A percentile compares a stretch with the other conserved stretches of the same genome.
Conservation (phyloP, 2,329 filamentous ascomycete species). For the Xylariaceae sp. region DNA sequence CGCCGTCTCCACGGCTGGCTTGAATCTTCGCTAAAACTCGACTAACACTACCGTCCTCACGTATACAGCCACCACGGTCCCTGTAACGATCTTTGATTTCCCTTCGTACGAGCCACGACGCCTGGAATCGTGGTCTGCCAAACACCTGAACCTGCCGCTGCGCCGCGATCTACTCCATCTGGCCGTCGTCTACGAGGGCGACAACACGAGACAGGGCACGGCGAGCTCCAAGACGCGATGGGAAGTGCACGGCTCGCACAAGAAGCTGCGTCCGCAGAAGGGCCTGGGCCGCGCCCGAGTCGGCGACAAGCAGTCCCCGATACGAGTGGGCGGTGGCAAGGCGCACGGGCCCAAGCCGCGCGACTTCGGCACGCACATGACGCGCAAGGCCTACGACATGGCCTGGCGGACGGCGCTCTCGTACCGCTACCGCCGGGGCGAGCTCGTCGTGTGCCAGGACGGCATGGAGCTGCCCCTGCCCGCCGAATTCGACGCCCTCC, state of each 20-base stretch:
- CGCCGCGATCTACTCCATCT: slow-evolving; percentile 89
- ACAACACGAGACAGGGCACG: slow-evolving; percentile 80
- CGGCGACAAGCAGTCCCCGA: slow-evolving; percentile 75
- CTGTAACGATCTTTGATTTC: slow-evolving; percentile 84
- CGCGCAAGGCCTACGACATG: slow-evolving; percentile 87
- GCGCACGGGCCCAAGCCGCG: slow-evolving; percentile 84
- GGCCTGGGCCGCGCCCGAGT: slow-evolving; percentile 74
- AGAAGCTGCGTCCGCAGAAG: slow-evolving; percentile 83
- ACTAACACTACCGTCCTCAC: slow-evolving; percentile 6
- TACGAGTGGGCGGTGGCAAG: slow-evolving; percentile 80
- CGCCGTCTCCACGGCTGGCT: not conserved
- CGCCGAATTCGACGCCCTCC: slow-evolving; percentile 41
- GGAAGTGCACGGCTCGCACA: slow-evolving; percentile 77
- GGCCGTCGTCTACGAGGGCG: slow-evolving; percentile 88
- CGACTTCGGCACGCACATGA: slow-evolving; percentile 81
- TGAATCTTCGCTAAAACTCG: not conserved
- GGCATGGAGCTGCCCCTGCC: slow-evolving; percentile 62
- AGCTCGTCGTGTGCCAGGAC: slow-evolving; percentile 80
- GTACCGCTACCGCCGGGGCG: slow-evolving; percentile 81
- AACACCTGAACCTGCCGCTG: slow-evolving; percentile 81
- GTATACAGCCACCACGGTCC: slow-evolving; percentile 57
- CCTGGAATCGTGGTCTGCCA: slow-evolving; percentile 71
- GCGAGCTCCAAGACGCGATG: slow-evolving; percentile 74
- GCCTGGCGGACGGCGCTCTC: slow-evolving; percentile 92
- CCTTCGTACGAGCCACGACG: slow-evolving; percentile 78